Percentiles rank a stretch among this genome's conserved stretches.
Evolutionary conservation across 2,329 filamentous ascomycete genomes (phyloP).

Genomic region (Scedosporium boydii): DNA sequence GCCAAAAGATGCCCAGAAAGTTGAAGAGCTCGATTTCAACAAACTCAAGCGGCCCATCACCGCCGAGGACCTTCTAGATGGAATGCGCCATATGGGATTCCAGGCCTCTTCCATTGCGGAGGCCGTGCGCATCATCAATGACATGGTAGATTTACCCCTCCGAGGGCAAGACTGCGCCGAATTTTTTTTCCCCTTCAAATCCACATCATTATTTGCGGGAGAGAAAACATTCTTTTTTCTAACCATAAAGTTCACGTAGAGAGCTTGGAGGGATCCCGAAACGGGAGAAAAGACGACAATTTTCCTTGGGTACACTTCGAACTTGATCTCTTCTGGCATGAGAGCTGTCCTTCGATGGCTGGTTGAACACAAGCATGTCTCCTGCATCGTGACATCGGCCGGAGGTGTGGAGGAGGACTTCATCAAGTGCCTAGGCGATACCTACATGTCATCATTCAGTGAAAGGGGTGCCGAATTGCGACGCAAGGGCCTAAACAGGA

Average conservation of each 20-base stretch:
- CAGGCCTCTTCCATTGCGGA: conserved; percentile 65
- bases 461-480: conserved; percentile 69
- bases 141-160: conserved; percentile 61
- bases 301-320: conserved; percentile 95
- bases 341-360: conserved; percentile 87
- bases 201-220: neutral
- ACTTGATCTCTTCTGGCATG: conserved; percentile 91
- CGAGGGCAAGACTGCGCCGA: neutral
- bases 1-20: conserved; percentile 66
- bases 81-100: conserved; percentile 79
- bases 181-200: neutral
- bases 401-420: conserved; percentile 95
- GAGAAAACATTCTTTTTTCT: neutral
- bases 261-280: conserved; percentile 72
- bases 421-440: conserved; percentile 94
- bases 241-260: conserved; percentile 27
- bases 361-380: conserved; percentile 85
- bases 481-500: conserved; percentile 81
- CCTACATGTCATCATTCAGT: conserved; percentile 82
- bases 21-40: conserved; percentile 90
- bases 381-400: conserved; percentile 87
- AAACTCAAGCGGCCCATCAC: conserved; percentile 69
- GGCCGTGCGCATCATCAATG: conserved; percentile 84
- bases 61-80: conserved; percentile 71
- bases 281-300: conserved; percentile 77